phyloP scores from a whole-genome alignment of 768 basidiomycete species.

The Rhodosporidiobolus odoratus region DNA sequence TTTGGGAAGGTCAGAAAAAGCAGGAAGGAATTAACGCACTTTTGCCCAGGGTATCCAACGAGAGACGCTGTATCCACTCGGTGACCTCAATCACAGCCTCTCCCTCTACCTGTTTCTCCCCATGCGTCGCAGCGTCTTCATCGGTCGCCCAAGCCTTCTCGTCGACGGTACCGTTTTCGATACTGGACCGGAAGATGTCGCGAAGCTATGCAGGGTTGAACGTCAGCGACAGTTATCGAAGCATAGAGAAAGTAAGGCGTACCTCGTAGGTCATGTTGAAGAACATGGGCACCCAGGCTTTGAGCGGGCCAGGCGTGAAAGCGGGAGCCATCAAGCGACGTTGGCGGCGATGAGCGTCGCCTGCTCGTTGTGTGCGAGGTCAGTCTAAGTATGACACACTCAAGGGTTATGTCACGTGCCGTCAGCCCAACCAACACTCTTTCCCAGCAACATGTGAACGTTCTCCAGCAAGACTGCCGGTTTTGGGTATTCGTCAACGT shows the following conservation, averaged over 20 bases:
- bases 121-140: not conserved
- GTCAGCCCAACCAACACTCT: slow-evolving; percentile 22
- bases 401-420: slow-evolving; percentile 6
- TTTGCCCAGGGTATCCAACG: not conserved
- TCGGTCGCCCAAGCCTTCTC: not conserved
- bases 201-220: not conserved
- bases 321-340: slow-evolving; percentile 20
- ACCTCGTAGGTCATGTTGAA: slow-evolving; percentile 14
- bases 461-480: not conserved
- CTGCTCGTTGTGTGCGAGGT: not conserved
- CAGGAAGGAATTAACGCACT: not conserved
- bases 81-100: not conserved
- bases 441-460: slow-evolving; percentile 19
- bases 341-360: slow-evolving; percentile 30
- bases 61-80: not conserved
- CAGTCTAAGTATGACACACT: not conserved
- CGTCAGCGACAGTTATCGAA: no score
- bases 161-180: not conserved
- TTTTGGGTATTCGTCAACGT: slow-evolving; percentile 20
- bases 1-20: not conserved
- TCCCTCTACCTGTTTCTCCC: not conserved
- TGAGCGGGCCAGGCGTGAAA: slow-evolving; percentile 13
- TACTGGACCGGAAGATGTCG: not conserved
- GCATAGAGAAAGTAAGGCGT: no score
- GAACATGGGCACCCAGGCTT: slow-evolving; percentile 18